Evolutionary conservation across 371 early-diverging fungal species (phyloP).

Genomic region (Capillidium rhysosporum): DNA sequence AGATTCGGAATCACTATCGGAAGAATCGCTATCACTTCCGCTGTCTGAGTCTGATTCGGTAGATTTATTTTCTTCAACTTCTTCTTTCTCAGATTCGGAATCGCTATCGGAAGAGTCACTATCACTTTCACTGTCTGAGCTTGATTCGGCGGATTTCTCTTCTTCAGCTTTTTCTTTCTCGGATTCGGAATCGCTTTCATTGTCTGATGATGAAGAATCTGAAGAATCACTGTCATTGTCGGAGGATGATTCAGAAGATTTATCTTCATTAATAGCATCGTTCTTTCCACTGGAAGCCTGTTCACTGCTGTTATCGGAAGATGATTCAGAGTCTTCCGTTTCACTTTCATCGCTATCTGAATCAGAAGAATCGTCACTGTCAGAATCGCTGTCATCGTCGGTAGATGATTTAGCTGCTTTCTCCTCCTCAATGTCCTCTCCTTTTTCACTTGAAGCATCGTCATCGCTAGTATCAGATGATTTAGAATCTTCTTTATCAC

Average conservation of each 20-base stretch:
- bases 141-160: neutral
- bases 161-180: neutral
- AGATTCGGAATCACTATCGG: neutral
- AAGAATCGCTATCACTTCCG: neutral
- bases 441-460: no score
- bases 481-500: no score
- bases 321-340: no score
- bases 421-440: no score
- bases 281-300: no score
- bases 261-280: no score
- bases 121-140: neutral
- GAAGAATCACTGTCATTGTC: neutral
- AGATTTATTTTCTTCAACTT: neutral
- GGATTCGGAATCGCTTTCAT: slow-evolving; percentile 1
- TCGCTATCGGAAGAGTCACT: neutral
- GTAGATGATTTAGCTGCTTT: no score
- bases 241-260: neutral
- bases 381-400: no score
- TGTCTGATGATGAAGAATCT: neutral
- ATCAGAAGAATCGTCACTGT: no score
- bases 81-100: neutral
- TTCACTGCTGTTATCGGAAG: no score
- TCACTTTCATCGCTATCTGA: no score
- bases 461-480: no score
- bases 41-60: neutral